A percentile compares a stretch with the other conserved stretches of the same genome.
Conservation (phyloP, 129 eudicot species). For the Lonicera japonica region DNA sequence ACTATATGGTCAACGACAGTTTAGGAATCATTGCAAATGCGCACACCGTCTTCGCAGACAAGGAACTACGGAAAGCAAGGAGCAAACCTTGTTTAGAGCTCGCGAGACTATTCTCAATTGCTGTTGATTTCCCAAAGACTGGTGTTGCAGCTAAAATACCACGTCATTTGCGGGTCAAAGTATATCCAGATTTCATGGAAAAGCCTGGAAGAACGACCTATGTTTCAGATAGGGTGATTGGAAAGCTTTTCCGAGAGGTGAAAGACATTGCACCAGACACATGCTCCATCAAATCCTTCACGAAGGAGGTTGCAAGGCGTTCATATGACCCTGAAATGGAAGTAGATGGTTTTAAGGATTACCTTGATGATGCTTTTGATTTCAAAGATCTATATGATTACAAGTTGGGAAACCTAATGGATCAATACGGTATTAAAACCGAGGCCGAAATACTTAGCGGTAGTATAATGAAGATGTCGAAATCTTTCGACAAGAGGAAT, state of each 20-base stretch:
- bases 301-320: constrained; percentile 44
- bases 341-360: constrained; percentile 48
- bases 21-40: constrained; percentile 83
- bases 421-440: constrained; percentile 64
- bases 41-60: constrained; percentile 76
- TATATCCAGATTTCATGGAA: constrained; percentile 86
- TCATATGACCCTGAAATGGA: constrained; percentile 72
- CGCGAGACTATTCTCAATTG: constrained; percentile 62
- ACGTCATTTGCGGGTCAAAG: constrained; percentile 44
- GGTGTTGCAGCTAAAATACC: constrained; percentile 88
- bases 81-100: constrained; percentile 54
- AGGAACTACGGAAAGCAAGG: constrained; percentile 40
- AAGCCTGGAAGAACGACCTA: constrained; percentile 73
- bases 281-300: constrained; percentile 33
- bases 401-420: constrained; percentile 77
- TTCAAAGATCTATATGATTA: constrained; percentile 57
- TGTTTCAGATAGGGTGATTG: constrained; percentile 50
- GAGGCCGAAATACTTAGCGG: constrained; percentile 87
- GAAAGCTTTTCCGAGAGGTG: constrained; percentile 73
- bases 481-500: constrained; percentile 57
- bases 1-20: constrained; percentile 79
- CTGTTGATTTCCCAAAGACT: constrained; percentile 85
- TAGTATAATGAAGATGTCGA: constrained; percentile 65
- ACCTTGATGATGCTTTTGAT: constrained; percentile 52
- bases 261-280: constrained; percentile 47